Percentiles rank a stretch among this genome's conserved stretches.
Evolutionary conservation across 2,329 filamentous ascomycete species (phyloP).

Genomic region (Rhytidhysteron rufulum): DNA sequence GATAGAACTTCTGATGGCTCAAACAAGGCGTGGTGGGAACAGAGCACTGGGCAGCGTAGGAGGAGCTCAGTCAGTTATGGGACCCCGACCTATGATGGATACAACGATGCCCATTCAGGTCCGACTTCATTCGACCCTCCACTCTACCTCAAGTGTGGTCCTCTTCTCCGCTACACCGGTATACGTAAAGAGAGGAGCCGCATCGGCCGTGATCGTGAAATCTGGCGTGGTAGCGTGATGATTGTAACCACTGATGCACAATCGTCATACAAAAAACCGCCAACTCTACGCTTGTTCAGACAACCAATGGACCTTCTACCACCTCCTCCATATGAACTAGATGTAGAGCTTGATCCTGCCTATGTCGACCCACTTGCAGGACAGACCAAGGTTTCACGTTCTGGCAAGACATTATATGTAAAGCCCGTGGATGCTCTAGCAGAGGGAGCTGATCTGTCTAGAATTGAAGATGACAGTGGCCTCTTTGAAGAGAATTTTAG

Average conservation of each 20-base stretch:
- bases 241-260: slow-evolving; percentile 85
- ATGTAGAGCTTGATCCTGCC: slow-evolving; percentile 67
- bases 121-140: slow-evolving; percentile 75
- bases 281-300: slow-evolving; percentile 77
- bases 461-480: slow-evolving; percentile 73
- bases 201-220: slow-evolving; percentile 60
- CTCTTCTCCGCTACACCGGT: slow-evolving; percentile 84
- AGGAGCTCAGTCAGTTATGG: slow-evolving; percentile 31
- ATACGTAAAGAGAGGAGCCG: slow-evolving; percentile 58
- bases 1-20: slow-evolving; percentile 20
- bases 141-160: slow-evolving; percentile 84
- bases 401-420: slow-evolving; percentile 82
- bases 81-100: slow-evolving; percentile 57
- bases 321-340: slow-evolving; percentile 68
- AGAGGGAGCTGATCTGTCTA: slow-evolving; percentile 73
- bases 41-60: slow-evolving; percentile 43
- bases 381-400: slow-evolving; percentile 77
- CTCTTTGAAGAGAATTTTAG: slow-evolving; percentile 70
- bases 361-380: slow-evolving; percentile 89
- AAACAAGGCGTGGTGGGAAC: slow-evolving; percentile 72
- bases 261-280: slow-evolving; percentile 76
- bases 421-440: slow-evolving; percentile 83
- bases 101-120: slow-evolving; percentile 62
- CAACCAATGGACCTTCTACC: slow-evolving; percentile 81
- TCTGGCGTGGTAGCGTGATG: slow-evolving; percentile 93